phyloP scores from a whole-genome alignment of 192 early-diverging fungal species.

The Coemansia sp. region DNA sequence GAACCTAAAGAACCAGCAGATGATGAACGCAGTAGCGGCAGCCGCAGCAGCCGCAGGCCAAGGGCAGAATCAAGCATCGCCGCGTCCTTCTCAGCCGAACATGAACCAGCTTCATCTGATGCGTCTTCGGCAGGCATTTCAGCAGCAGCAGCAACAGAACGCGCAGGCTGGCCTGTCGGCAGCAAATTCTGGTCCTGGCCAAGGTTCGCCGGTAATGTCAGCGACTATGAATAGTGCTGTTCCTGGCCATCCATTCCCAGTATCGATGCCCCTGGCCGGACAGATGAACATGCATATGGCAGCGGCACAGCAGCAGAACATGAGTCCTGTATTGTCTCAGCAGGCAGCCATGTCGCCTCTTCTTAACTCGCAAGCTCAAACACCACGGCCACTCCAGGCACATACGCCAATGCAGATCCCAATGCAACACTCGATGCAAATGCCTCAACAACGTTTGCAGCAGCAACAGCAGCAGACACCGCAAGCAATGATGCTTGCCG shows the following conservation, averaged over 20 bases:
- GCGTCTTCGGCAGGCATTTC: constrained; percentile 38
- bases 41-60: no score
- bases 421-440: no score
- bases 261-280: neutral
- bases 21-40: constrained; percentile 17
- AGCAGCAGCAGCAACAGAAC: constrained; percentile 39
- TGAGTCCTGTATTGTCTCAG: constrained; percentile 14
- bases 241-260: neutral
- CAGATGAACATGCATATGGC: constrained; percentile 5
- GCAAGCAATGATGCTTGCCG: constrained; percentile 47
- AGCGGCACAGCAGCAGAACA: constrained; percentile 17
- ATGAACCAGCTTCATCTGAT: constrained; percentile 38
- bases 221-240: neutral
- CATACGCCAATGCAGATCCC: constrained; percentile 15
- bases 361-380: constrained; percentile 9
- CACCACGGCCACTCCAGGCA: constrained; percentile 8
- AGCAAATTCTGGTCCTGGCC: neutral
- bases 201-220: constrained; percentile 5
- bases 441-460: constrained; percentile 13
- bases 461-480: constrained; percentile 39
- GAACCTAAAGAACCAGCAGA: constrained; percentile 40
- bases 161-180: constrained; percentile 1
- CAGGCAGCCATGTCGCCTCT: constrained; percentile 17
- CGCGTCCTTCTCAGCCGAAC: constrained; percentile 20
- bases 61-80: constrained; percentile 14